Base-by-base conservation (phyloP, 2,329 filamentous ascomycete genomes). In the Fusarium sp. region DNA sequence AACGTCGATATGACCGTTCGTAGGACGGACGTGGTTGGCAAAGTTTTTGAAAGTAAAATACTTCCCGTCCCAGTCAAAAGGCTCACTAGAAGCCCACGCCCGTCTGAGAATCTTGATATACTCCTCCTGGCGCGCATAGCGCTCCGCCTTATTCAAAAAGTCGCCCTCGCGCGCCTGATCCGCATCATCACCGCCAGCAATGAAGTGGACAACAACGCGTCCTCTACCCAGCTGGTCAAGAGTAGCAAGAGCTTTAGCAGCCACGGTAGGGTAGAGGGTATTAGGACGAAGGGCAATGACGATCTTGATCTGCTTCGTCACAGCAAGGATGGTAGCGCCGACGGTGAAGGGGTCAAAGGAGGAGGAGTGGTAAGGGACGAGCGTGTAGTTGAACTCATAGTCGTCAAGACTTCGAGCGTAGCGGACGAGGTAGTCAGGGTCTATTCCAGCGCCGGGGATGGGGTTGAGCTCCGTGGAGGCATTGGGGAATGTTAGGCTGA, bases 231-330 rank as follows among this genome's bases (percentile, higher is more conserved):
- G 83, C 64, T 88, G 86, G 65, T 88, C 86, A 0, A 89, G 82
- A 0, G 87, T 89, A 3, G 87, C 86, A 2, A 89, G 81, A 5
- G 85, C 83, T 74, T 88, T 89, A 40, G 87, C 87, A 0, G 87
- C 87, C 0, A 88, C 86, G 2, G 87, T 89, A 6, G 87, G 87
- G 69, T 87, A 88, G 9, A 89, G 72, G 0, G 71, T 73, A 77
- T 89, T 89, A 28, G 87, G 86, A 2, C 86, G 83, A 4, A 89
- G 81, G 4, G 87, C 86, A 58, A 89, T 88, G 72, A 89, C 87
- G 61, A 89, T 78, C 67, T 85, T 88, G 70, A 89, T 75, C 26
- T 88, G 83, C 67, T 87, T 88, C 50, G 87, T 89, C 39, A 78
- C 80, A 0, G 86, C 75, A 0, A 83, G 82, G 56, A 89, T 87